Conservation (phyloP, 2,329 filamentous ascomycete species). For the Penicillium concentricum region DNA sequence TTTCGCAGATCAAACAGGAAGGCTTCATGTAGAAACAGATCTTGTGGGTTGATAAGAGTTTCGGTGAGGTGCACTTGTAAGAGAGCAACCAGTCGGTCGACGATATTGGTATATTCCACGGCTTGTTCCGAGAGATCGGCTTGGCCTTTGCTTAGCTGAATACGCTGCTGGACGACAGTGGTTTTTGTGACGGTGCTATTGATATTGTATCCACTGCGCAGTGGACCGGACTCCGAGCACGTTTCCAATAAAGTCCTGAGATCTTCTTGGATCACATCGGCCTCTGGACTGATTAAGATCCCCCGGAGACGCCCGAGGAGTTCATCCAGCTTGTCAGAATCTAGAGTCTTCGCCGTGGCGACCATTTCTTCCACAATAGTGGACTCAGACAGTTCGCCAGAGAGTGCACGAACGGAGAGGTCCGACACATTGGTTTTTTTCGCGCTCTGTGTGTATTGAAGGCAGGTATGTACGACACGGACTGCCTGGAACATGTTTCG, state of each 20-base stretch:
- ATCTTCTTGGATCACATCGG: conserved; percentile 47
- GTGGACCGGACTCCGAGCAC: conserved; percentile 49
- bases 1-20: conserved; percentile 59
- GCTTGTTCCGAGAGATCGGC: conserved; percentile 55
- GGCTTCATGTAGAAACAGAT: conserved; percentile 56
- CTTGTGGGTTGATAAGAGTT: conserved; percentile 50
- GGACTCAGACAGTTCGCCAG: conserved; percentile 54
- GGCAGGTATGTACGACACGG: conserved; percentile 26
- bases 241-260: conserved; percentile 50
- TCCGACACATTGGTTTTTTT: conserved; percentile 37
- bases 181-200: conserved; percentile 58
- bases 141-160: conserved; percentile 58
- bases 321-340: conserved; percentile 49
- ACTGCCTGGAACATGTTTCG: conserved; percentile 36
- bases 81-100: conserved; percentile 48
- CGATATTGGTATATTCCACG: conserved; percentile 54
- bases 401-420: conserved; percentile 44
- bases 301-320: conserved; percentile 42
- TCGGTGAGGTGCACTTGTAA: conserved; percentile 48
- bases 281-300: conserved; percentile 31
- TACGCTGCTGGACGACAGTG: conserved; percentile 60
- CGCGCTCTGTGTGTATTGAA: conserved; percentile 28
- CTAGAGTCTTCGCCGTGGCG: conserved; percentile 51
- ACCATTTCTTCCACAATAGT: conserved; percentile 54
- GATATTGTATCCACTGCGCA: conserved; percentile 74